phyloP scores from a whole-genome alignment of 2,329 filamentous ascomycete genomes.

The Macroventuria anomochaeta region DNA sequence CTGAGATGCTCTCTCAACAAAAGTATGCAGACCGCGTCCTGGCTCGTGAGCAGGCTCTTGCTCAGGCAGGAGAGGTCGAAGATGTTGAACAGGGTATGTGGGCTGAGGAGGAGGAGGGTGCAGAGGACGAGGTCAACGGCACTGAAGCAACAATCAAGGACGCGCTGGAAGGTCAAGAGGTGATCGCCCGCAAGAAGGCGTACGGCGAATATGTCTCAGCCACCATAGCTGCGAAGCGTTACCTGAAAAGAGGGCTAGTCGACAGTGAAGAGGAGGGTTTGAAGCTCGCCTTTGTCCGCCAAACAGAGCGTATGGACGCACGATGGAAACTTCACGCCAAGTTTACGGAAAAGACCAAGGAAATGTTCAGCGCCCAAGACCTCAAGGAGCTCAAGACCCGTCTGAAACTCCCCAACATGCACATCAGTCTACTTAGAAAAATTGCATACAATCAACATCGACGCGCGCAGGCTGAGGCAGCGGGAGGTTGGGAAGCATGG shows the following conservation, averaged over 20 bases:
- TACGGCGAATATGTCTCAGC: slow-evolving; percentile 25
- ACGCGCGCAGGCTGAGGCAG: slow-evolving; percentile 21
- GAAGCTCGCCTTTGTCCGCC: slow-evolving; percentile 34
- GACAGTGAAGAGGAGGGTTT: slow-evolving; percentile 34
- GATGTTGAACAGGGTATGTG: slow-evolving; percentile 17
- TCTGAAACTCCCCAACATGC: slow-evolving; percentile 20
- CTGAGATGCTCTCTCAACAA: slow-evolving; percentile 22
- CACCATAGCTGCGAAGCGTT: slow-evolving; percentile 25
- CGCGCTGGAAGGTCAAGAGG: slow-evolving; percentile 8
- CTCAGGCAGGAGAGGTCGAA: slow-evolving; percentile 3
- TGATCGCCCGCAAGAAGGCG: slow-evolving; percentile 16
- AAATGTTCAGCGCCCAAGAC: slow-evolving; percentile 21
- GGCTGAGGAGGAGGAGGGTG: slow-evolving; percentile 17
- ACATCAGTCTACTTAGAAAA: slow-evolving; percentile 10
- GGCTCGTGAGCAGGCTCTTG: slow-evolving; percentile 16
- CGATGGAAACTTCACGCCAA: slow-evolving; percentile 10
- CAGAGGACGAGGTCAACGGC: slow-evolving; percentile 19
- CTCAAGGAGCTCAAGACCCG: slow-evolving; percentile 19
- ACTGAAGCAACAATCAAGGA: slow-evolving; percentile 12
- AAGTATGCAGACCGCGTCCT: slow-evolving; percentile 22
- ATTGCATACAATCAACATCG: slow-evolving; percentile 25
- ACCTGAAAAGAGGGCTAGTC: slow-evolving; percentile 25
- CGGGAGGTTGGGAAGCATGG: slow-evolving; percentile 29
- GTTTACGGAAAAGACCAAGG: slow-evolving; percentile 20
- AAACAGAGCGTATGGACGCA: slow-evolving; percentile 24